phyloP scores from a whole-genome alignment of 495 filamentous ascomycete genomes.

The Penicillium silybi region DNA sequence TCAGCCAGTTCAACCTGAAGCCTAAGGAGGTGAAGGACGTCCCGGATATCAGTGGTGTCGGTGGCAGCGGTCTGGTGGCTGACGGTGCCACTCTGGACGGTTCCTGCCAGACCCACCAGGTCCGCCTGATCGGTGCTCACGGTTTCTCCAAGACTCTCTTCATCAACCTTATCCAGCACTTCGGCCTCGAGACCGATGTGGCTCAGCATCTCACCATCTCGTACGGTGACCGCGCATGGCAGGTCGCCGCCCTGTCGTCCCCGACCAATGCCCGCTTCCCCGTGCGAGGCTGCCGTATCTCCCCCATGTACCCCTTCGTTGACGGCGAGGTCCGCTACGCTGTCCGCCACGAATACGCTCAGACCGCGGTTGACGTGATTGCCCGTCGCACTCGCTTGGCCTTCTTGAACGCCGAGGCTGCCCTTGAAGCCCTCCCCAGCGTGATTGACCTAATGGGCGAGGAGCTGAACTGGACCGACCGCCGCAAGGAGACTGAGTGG shows the following conservation, averaged over 20 bases:
- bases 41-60: conserved; percentile 75
- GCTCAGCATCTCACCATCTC: conserved; percentile 84
- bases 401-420: conserved; percentile 94
- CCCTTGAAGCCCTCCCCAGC: conserved; percentile 80
- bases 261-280: conserved; percentile 85
- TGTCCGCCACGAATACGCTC: conserved; percentile 85
- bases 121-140: conserved; percentile 88
- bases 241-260: conserved; percentile 77
- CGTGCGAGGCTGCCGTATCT: conserved; percentile 78
- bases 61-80: conserved; percentile 55
- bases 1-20: conserved; percentile 70
- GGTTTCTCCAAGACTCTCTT: conserved; percentile 94
- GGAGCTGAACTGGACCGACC: conserved; percentile 77
- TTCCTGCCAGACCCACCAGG: conserved; percentile 83
- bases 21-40: conserved; percentile 54
- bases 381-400: conserved; percentile 84
- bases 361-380: conserved; percentile 88
- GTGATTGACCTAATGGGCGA: conserved; percentile 92
- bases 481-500: conserved; percentile 81
- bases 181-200: conserved; percentile 91
- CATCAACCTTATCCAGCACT: conserved; percentile 98
- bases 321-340: conserved; percentile 95
- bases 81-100: conserved; percentile 78
- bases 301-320: conserved; percentile 85
- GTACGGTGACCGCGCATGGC: conserved; percentile 96